phyloP scores from a whole-genome alignment of 176 grass and related monocot genomes.

The Alloteropsis semialata region DNA sequence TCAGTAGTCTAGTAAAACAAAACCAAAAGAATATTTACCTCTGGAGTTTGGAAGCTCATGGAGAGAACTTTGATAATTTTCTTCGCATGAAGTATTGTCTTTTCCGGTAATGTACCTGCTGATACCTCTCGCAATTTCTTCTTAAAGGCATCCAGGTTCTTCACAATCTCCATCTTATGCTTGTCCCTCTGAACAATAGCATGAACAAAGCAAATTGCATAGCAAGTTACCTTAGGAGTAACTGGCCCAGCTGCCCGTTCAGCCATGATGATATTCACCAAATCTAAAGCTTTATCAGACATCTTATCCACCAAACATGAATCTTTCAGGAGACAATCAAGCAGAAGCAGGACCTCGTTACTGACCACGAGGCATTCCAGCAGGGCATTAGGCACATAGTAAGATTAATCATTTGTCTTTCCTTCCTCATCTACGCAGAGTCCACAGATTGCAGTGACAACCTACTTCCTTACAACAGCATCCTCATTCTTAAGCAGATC shows the following conservation, averaged over 20 bases:
- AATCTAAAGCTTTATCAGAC: background rate
- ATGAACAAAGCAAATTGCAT: conserved; percentile 33
- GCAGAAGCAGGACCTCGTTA: conserved; percentile 33
- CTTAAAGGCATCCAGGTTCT: too few species aligned
- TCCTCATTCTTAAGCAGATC: conserved; percentile 33
- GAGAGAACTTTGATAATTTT: too few species aligned
- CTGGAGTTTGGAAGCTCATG: too few species aligned
- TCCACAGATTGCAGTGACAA: conserved; percentile 26
- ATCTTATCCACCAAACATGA: background rate
- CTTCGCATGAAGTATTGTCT: too few species aligned
- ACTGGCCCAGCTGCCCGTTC: conserved; percentile 8
- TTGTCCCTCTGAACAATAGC: conserved; percentile 9
- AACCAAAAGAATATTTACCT: too few species aligned
- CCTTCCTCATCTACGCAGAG: conserved; percentile 24
- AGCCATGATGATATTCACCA: conserved; percentile 24
- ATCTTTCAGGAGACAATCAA: conserved; percentile 14
- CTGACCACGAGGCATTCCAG: conserved; percentile 33
- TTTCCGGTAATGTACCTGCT: too few species aligned
- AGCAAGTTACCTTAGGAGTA: background rate
- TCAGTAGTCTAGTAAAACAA: too few species aligned
- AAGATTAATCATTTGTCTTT: background rate
- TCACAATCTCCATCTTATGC: too few species aligned
- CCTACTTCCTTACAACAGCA: conserved; percentile 19
- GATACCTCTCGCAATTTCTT: too few species aligned
- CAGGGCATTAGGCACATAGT: conserved; percentile 19